Evolutionary conservation across 768 basidiomycete species (phyloP), one percentile per base, ranked within the genome.

Genomic region (Lactarius indigo): DNA sequence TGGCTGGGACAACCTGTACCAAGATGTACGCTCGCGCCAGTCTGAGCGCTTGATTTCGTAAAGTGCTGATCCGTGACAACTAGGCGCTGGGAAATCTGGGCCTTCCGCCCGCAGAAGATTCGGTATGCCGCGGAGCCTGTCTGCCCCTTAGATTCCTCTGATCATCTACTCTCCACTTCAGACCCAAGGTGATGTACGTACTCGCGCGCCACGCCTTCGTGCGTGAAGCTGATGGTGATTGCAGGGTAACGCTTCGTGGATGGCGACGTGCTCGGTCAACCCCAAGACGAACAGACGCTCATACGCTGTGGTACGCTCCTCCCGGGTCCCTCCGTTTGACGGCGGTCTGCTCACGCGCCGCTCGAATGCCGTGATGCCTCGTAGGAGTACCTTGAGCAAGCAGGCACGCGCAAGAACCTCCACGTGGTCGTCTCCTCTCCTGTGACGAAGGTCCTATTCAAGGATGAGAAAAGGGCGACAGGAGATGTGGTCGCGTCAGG

Each of bases 401-500:
- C 65, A 26, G 30, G 65, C n/a, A 10, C 35, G 37, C 65, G 56
- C 30, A 23, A 41, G 42, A 68, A 69, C 55, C 58, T 69, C 41
- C 66, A 50, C 20, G 56, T 69, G 44, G 61, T 68, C n/a, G 68
- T 61, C 26, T 54, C 50, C 17, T 73, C 72, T 10, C 60, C 44
- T 4, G 74, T 69, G n/a, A 52, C 66, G 30, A 58, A 57, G 54
- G 52, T 64, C 28, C 30, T 60, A 15, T 68, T 74, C 7, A 37
- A 75, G 41, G 57, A 66, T 4, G 60, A 37, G 28, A 57, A 72
- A 44, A 47, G 26, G 18, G 54, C 15, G 10, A 26, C 56, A 15
- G 69, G 59, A 17, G 35, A 69, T 13, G 10, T 64, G 17, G 70
- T 75, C 23, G 79, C 78, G 5, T 74, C 73, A 10, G 79, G 79